Percentiles rank a stretch among this genome's conserved stretches.
Conservation (phyloP, 768 basidiomycete genomes). For the Xerocomus brunneocitrinus region DNA sequence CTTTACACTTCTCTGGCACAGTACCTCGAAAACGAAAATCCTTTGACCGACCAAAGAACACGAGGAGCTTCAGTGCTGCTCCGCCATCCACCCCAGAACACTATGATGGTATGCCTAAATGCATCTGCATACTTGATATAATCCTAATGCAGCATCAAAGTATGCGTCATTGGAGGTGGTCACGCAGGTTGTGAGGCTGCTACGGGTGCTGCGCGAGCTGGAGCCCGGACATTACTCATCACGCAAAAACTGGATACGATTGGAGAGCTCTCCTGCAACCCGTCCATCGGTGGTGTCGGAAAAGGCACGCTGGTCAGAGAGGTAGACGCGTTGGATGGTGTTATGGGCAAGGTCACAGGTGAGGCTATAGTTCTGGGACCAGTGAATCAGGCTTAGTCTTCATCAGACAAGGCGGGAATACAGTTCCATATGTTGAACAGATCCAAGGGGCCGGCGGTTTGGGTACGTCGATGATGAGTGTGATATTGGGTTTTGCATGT, state of each 20-base stretch:
- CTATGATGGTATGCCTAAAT: conserved; percentile 23
- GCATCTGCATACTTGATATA: conserved; percentile 14
- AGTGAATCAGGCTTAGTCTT: not conserved
- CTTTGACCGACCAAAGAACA: not conserved
- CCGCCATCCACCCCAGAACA: not conserved
- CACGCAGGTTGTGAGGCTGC: conserved; percentile 95
- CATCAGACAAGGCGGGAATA: conserved; percentile 77
- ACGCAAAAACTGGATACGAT: conserved; percentile 81
- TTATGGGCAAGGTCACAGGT: conserved; percentile 84
- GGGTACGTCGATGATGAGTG: conserved; percentile 49
- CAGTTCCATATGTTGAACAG: conserved; percentile 84
- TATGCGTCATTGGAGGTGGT: conserved; percentile 87
- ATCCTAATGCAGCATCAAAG: conserved; percentile 43
- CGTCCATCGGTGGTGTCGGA: conserved; percentile 87
- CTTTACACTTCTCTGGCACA: not conserved
- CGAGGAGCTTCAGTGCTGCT: conserved; percentile 2
- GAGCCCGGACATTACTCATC: conserved; percentile 74
- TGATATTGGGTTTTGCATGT: not conserved
- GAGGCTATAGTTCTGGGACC: conserved; percentile 14
- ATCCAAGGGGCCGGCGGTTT: conserved; percentile 85
- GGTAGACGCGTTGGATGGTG: conserved; percentile 84
- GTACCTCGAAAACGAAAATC: not conserved
- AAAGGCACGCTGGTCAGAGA: conserved; percentile 91
- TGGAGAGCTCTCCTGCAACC: conserved; percentile 86
- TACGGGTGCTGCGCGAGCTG: conserved; percentile 76